A percentile compares a stretch with the other conserved stretches of the same genome.
phyloP scores from a whole-genome alignment of 75 land plant genomes.

The Chamaecyparis obtusa region DNA sequence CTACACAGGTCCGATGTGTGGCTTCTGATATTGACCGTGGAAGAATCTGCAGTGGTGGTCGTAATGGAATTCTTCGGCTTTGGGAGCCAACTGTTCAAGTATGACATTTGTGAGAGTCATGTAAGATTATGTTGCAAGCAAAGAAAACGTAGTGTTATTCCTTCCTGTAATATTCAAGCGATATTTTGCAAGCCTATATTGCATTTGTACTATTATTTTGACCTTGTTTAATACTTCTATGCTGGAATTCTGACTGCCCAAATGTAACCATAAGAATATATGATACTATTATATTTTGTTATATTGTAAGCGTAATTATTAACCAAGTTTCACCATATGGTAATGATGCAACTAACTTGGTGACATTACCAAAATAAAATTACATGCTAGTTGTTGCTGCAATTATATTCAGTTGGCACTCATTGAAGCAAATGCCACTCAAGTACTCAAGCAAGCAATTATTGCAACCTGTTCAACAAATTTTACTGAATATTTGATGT shows the following conservation, averaged over 20 bases:
- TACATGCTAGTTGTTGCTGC: not conserved
- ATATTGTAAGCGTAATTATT: not conserved
- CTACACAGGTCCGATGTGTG: conserved; percentile 79
- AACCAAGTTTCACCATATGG: not conserved
- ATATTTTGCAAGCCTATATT: not conserved
- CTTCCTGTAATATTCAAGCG: not conserved
- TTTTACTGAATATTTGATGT: too few relatives aligned
- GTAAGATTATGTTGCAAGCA: not conserved
- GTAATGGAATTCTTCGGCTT: conserved; percentile 92
- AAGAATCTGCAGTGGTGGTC: conserved; percentile 95
- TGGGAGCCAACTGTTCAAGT: conserved; percentile 83
- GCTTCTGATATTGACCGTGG: conserved; percentile 94
- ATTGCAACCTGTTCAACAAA: too few relatives aligned
- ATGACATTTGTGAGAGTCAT: not conserved
- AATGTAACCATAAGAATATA: not conserved
- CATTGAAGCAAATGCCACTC: not conserved
- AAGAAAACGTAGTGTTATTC: not conserved
- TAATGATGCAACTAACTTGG: not conserved
- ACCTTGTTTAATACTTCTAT: not conserved
- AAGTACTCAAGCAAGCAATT: not conserved
- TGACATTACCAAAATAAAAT: not conserved
- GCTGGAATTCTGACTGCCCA: not conserved
- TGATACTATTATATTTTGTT: not conserved
- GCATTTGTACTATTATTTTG: not conserved
- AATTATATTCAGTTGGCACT: not conserved